Evolutionary conservation across 2,329 filamentous ascomycete species (phyloP).

Genomic region (Orbilia oligospora): DNA sequence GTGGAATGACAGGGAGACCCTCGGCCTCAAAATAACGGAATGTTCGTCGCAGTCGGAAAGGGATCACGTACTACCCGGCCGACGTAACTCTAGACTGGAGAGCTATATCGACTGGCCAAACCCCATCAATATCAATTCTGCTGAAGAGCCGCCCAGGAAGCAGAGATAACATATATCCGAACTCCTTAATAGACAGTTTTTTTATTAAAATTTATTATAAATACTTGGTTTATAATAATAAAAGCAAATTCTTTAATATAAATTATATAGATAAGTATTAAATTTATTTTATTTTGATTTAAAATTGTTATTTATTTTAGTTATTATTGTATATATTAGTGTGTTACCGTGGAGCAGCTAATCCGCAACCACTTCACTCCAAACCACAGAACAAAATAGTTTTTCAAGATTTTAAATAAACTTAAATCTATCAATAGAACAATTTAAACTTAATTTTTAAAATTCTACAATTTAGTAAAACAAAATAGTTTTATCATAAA

Average conservation of each 20-base stretch:
- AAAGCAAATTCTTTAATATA: background rate
- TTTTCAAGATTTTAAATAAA: too few species aligned
- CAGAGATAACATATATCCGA: background rate
- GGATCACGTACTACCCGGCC: conserved; percentile 4
- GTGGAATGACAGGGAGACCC: background rate
- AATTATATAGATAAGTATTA: background rate
- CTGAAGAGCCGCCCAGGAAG: background rate
- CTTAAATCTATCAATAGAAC: too few species aligned
- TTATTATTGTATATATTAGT: conserved; percentile 3
- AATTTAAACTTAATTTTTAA: too few species aligned
- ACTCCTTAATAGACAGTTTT: background rate
- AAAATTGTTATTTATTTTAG: background rate
- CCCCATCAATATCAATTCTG: conserved; percentile 9
- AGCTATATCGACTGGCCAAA: conserved; percentile 12
- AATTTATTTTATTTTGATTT: background rate
- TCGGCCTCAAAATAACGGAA: too few species aligned
- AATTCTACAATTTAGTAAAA: too few species aligned
- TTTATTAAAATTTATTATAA: background rate
- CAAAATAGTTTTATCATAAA: too few species aligned
- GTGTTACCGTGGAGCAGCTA: too few species aligned
- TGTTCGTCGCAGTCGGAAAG: too few species aligned
- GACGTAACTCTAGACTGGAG: conserved; percentile 1
- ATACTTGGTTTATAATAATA: background rate
- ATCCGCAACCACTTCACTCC: too few species aligned
- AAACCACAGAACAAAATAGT: too few species aligned